Conservation (phyloP, 2,329 filamentous ascomycete species). For the Fusarium sambucinum region DNA sequence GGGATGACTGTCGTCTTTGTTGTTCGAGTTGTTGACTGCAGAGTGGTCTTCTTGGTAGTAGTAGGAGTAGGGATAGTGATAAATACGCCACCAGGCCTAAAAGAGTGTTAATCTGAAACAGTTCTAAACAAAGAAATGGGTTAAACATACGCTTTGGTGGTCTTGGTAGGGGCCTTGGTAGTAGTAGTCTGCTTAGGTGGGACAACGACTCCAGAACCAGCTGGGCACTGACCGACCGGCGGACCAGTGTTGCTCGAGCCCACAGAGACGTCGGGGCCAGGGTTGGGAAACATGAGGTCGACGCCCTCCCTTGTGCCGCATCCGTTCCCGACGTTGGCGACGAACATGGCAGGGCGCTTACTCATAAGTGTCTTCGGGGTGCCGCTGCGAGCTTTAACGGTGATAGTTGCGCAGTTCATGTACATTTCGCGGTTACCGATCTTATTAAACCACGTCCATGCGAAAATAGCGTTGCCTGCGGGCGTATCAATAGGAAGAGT, state of each 20-base stretch:
- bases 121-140: neutral
- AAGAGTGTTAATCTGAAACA: neutral
- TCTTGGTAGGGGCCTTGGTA: slow-evolving; percentile 16
- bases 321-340: slow-evolving; percentile 71
- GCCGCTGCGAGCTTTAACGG: slow-evolving; percentile 60
- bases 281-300: slow-evolving; percentile 73
- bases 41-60: slow-evolving; percentile 29
- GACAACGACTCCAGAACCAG: slow-evolving; percentile 39
- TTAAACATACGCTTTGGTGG: slow-evolving; percentile 21
- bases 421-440: slow-evolving; percentile 85
- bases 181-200: slow-evolving; percentile 23
- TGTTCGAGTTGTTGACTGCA: slow-evolving; percentile 30
- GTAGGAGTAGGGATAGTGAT: slow-evolving; percentile 12
- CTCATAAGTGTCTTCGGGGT: slow-evolving; percentile 56
- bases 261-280: slow-evolving; percentile 53
- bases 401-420: slow-evolving; percentile 83
- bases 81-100: slow-evolving; percentile 26
- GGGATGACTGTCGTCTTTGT: slow-evolving; percentile 9
- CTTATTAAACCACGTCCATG: slow-evolving; percentile 83
- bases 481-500: slow-evolving; percentile 64
- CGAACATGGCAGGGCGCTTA: slow-evolving; percentile 74
- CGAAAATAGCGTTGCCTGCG: slow-evolving; percentile 71
- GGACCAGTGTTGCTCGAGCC: slow-evolving; percentile 53
- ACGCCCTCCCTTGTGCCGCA: slow-evolving; percentile 57
- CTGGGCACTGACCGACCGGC: slow-evolving; percentile 35